A percentile compares a stretch with the other conserved stretches of the same genome.
phyloP scores from a whole-genome alignment of 495 filamentous ascomycete genomes.

The Penicillium herquei region DNA sequence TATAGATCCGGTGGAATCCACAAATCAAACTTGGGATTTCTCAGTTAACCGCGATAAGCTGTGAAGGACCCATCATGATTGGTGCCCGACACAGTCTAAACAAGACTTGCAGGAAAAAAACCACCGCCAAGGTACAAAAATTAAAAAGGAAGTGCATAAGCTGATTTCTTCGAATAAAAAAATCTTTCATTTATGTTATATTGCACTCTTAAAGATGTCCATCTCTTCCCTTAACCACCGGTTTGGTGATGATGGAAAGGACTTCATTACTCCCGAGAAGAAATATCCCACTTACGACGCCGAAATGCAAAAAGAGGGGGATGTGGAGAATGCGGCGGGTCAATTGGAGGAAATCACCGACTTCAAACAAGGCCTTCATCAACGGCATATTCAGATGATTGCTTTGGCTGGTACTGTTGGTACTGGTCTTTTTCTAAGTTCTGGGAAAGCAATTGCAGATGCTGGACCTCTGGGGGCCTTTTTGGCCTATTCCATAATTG shows the following conservation, averaged over 20 bases:
- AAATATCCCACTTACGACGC: constrained; percentile 1
- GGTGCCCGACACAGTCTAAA: constrained; percentile 2
- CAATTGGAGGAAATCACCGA: constrained; percentile 12
- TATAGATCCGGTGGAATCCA: not conserved
- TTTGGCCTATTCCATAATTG: constrained; percentile 26
- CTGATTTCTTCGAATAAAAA: not conserved
- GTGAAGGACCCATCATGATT: not conserved
- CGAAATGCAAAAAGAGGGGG: constrained; percentile 9
- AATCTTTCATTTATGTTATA: not conserved
- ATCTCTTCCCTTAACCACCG: not conserved
- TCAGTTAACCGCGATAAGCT: constrained; percentile 3
- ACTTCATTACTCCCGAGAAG: not conserved
- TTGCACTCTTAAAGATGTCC: constrained; percentile 2
- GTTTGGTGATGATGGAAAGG: not conserved
- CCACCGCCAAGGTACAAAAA: too few relatives aligned
- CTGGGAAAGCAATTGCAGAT: constrained; percentile 55
- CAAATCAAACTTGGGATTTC: constrained; percentile 1
- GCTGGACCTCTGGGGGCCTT: constrained; percentile 58
- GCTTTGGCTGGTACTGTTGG: constrained; percentile 45
- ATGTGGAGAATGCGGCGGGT: constrained; percentile 9
- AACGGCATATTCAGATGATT: constrained; percentile 45
- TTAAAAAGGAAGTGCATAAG: not conserved
- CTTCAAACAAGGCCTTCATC: constrained; percentile 24
- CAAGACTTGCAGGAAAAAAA: constrained; percentile 1
- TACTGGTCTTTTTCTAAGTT: constrained; percentile 36